Evolutionary conservation across 371 early-diverging fungal species (phyloP).

Genomic region (Syncephalastrum racemosum): DNA sequence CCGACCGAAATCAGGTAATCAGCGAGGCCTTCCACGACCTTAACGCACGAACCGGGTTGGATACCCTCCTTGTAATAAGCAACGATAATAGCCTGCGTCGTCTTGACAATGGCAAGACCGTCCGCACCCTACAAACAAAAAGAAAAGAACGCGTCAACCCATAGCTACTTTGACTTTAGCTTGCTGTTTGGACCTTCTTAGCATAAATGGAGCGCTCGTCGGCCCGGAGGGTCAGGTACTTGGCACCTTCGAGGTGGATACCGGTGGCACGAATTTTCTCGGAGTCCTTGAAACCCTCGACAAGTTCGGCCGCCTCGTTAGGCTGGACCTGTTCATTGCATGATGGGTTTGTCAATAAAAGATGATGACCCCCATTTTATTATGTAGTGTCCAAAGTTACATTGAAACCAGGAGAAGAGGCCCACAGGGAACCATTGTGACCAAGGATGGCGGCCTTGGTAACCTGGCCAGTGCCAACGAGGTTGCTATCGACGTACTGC

Average conservation of each 20-base stretch:
- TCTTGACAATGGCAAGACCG: constrained; percentile 81
- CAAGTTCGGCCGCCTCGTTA: constrained; percentile 60
- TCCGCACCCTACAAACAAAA: constrained; percentile 52
- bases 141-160: constrained; percentile 5
- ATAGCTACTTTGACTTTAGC: constrained; percentile 1
- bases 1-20: constrained; percentile 76
- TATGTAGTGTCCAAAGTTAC: constrained; percentile 35
- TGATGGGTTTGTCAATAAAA: too few species aligned
- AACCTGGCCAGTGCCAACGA: constrained; percentile 78
- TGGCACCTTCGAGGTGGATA: constrained; percentile 63
- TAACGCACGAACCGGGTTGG: constrained; percentile 76
- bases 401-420: constrained; percentile 68
- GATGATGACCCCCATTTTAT: too few species aligned
- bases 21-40: constrained; percentile 78
- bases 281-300: constrained; percentile 66
- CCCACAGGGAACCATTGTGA: constrained; percentile 79
- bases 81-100: constrained; percentile 77
- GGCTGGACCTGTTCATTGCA: constrained; percentile 44
- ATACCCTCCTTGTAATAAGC: constrained; percentile 68
- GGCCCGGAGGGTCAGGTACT: constrained; percentile 73
- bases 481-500: constrained; percentile 83
- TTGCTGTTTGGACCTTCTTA: constrained; percentile 63
- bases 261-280: constrained; percentile 63
- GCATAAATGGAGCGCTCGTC: constrained; percentile 75
- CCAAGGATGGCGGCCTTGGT: constrained; percentile 79